A percentile compares a stretch with the other conserved stretches of the same genome.
Conservation (phyloP, 1,284 basidiomycete genomes). For the Boletus semigastroideus region DNA sequence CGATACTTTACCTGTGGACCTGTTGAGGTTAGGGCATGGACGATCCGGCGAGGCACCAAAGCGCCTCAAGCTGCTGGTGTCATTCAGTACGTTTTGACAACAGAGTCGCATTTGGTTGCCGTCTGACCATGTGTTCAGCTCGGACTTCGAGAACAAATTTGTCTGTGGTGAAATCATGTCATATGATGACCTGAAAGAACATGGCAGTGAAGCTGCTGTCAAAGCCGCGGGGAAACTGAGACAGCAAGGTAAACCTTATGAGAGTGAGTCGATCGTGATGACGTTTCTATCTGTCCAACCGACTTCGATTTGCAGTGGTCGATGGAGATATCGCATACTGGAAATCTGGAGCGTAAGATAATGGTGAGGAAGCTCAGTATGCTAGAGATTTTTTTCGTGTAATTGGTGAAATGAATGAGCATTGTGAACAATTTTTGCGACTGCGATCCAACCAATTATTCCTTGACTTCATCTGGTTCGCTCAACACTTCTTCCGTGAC, state of each 20-base stretch:
- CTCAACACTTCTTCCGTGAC: conserved; percentile 15
- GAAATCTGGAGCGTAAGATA: conserved; percentile 65
- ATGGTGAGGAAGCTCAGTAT: conserved; percentile 13
- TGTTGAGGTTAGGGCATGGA: conserved; percentile 98
- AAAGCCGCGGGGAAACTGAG: conserved; percentile 95
- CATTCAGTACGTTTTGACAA: conserved; percentile 76
- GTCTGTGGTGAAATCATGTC: conserved; percentile 99
- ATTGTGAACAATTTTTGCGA: not conserved
- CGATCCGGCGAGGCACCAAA: conserved; percentile 90
- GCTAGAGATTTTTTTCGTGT: conserved; percentile 18
- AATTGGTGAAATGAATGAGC: conserved; percentile 3
- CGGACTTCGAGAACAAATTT: conserved; percentile 97
- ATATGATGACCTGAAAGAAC: conserved; percentile 88
- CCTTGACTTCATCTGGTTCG: conserved; percentile 16
- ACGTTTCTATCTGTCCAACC: conserved; percentile 1
- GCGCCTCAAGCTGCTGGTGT: conserved; percentile 98
- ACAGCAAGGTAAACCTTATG: conserved; percentile 97
- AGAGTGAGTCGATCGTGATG: conserved; percentile 57
- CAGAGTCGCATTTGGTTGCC: conserved; percentile 10
- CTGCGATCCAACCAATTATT: not conserved
- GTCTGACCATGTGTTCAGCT: conserved; percentile 41
- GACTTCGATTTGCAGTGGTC: conserved; percentile 50
- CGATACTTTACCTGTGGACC: conserved; percentile 98
- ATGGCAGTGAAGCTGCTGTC: conserved; percentile 87
- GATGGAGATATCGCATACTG: conserved; percentile 86